A percentile compares a stretch with the other conserved stretches of the same genome.
Conservation (phyloP, 2,329 filamentous ascomycete species). For the Paraconiothyrium brasiliense region DNA sequence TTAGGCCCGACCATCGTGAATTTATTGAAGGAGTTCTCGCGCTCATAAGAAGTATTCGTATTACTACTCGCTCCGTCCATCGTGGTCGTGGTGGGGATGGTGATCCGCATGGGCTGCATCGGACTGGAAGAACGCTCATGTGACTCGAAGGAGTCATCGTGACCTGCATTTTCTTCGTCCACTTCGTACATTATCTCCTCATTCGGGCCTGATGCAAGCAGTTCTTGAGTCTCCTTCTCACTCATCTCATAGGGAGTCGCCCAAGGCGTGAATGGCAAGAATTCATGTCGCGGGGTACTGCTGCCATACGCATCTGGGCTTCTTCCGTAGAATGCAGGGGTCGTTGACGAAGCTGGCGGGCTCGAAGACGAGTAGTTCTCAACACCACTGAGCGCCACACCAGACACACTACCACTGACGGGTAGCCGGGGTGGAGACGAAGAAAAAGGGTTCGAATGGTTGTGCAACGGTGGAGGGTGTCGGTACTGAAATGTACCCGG, state of each 20-base stretch:
- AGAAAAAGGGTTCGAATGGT: constrained; percentile 37
- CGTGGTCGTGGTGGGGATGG: constrained; percentile 1
- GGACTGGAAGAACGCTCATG: not conserved
- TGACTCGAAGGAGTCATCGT: constrained; percentile 6
- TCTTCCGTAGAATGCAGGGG: constrained; percentile 25
- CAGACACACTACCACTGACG: constrained; percentile 18
- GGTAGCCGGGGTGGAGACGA: constrained; percentile 40
- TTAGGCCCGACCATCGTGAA: constrained; percentile 44
- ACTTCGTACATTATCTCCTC: constrained; percentile 44
- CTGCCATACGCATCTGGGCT: not conserved
- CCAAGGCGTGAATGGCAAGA: constrained; percentile 31
- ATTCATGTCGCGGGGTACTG: constrained; percentile 21
- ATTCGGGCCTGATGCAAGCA: constrained; percentile 48
- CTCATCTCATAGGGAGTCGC: constrained; percentile 36
- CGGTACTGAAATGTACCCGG: constrained; percentile 26
- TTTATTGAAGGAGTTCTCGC: constrained; percentile 49
- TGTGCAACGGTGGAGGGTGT: constrained; percentile 35
- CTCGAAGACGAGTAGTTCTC: constrained; percentile 21
- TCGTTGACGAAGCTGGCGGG: constrained; percentile 29
- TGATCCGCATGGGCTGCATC: not conserved
- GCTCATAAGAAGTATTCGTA: constrained; percentile 32
- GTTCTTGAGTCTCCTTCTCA: constrained; percentile 45
- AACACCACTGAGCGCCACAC: constrained; percentile 19
- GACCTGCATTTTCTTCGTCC: not conserved
- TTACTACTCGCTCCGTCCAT: not conserved